Conservation (phyloP, 2,329 filamentous ascomycete genomes). For the Fusarium sp. region DNA sequence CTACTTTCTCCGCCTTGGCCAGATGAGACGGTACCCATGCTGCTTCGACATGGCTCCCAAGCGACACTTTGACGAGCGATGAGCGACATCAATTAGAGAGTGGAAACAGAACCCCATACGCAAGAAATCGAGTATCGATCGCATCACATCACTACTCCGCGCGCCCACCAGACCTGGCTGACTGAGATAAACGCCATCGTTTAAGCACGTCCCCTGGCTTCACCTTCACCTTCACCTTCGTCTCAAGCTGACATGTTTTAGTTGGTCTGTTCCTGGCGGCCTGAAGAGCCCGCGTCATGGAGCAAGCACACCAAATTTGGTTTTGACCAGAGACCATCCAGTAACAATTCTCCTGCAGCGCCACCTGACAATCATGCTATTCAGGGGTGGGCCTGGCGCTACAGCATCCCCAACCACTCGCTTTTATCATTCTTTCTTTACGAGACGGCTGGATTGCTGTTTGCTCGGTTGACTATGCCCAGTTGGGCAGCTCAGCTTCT, state of each 20-base stretch:
- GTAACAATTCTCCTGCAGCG: conserved; percentile 25
- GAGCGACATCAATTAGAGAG: conserved; percentile 26
- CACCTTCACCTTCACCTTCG: conserved; percentile 5
- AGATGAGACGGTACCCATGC: conserved; percentile 39
- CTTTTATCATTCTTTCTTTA: conserved; percentile 2
- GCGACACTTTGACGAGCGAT: conserved; percentile 1
- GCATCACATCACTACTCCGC: conserved; percentile 39
- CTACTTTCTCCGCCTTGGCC: conserved; percentile 29
- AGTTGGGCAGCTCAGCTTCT: conserved; percentile 20
- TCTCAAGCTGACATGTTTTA: conserved; percentile 16
- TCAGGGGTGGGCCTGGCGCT: conserved; percentile 29
- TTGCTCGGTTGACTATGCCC: conserved; percentile 7
- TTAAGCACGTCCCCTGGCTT: conserved; percentile 12
- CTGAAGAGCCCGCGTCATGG: conserved; percentile 27
- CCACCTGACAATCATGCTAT: conserved; percentile 41
- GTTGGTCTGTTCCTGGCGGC: conserved; percentile 33
- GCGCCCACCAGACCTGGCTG: conserved; percentile 29
- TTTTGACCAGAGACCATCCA: conserved; percentile 21
- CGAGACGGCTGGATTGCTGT: conserved; percentile 1
- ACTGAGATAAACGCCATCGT: conserved; percentile 36
- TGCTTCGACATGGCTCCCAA: conserved; percentile 25
- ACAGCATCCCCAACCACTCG: conserved; percentile 32
- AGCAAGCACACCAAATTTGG: conserved; percentile 30
- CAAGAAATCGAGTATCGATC: conserved; percentile 33
- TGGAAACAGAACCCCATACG: conserved; percentile 26